Conservation (phyloP, 306 rosid species). For the Quercus wislizeni region DNA sequence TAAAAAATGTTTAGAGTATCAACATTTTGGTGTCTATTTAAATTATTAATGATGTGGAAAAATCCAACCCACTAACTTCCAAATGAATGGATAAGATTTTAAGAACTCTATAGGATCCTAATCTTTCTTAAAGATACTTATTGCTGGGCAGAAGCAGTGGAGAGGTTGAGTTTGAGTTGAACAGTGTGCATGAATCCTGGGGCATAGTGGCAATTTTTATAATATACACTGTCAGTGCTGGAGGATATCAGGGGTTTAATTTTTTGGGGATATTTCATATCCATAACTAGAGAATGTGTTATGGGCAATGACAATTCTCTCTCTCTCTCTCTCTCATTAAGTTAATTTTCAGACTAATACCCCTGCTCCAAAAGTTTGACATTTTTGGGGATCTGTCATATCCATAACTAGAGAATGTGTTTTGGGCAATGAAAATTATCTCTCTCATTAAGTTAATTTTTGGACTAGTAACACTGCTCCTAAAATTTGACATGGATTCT, state of each 20-base stretch:
- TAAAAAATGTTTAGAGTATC: no score
- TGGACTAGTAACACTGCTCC: background rate
- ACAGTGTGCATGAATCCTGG: no score
- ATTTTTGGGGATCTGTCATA: background rate
- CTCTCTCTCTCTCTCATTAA: background rate
- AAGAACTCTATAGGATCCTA: no score
- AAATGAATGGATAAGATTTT: no score
- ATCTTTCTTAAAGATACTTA: no score
- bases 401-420: background rate
- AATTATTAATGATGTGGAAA: no score
- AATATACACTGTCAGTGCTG: background rate
- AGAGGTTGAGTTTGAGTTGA: no score
- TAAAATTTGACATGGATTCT: background rate
- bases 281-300: background rate
- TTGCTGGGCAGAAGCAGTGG: no score
- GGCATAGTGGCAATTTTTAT: no score
- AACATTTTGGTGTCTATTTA: no score
- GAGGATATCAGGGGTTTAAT: background rate
- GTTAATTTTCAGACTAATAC: background rate
- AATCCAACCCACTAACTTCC: no score
- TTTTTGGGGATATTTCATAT: background rate
- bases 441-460: background rate
- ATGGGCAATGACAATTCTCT: background rate
- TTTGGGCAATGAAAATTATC: background rate
- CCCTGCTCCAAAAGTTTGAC: background rate